Evolutionary conservation across 2,329 filamentous ascomycete species (phyloP).

Genomic region (Exophiala xenobiotica): DNA sequence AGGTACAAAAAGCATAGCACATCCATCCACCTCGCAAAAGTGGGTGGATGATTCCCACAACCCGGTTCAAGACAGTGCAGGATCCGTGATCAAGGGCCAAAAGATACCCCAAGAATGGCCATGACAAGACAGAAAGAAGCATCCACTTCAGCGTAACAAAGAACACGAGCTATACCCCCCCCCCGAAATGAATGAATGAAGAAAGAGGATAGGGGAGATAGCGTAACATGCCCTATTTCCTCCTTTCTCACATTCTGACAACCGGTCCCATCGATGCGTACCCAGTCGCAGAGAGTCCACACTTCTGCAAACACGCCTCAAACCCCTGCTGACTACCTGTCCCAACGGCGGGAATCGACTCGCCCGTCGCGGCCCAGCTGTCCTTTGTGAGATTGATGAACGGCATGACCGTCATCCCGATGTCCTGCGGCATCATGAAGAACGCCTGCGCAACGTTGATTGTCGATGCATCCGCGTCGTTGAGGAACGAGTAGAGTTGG

Average conservation of each 20-base stretch:
- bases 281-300: slow-evolving; percentile 5
- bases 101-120: slow-evolving; percentile 12
- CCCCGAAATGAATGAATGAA: no score
- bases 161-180: neutral
- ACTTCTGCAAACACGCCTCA: slow-evolving; percentile 36
- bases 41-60: no score
- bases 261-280: neutral
- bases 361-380: slow-evolving; percentile 32
- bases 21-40: no score
- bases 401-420: slow-evolving; percentile 45
- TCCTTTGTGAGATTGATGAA: slow-evolving; percentile 33
- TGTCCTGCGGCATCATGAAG: slow-evolving; percentile 40
- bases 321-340: slow-evolving; percentile 46
- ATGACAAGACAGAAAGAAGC: neutral
- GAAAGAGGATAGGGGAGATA: no score
- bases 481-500: slow-evolving; percentile 47
- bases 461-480: slow-evolving; percentile 46
- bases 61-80: no score
- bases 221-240: no score
- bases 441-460: slow-evolving; percentile 44
- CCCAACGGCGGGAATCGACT: slow-evolving; percentile 39
- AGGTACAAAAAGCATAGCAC: no score
- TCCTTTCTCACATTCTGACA: neutral
- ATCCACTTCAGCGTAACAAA: neutral
- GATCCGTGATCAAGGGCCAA: slow-evolving; percentile 1